Conservation (phyloP, 2,329 filamentous ascomycete genomes). For the Ceratocystis cubensis region DNA sequence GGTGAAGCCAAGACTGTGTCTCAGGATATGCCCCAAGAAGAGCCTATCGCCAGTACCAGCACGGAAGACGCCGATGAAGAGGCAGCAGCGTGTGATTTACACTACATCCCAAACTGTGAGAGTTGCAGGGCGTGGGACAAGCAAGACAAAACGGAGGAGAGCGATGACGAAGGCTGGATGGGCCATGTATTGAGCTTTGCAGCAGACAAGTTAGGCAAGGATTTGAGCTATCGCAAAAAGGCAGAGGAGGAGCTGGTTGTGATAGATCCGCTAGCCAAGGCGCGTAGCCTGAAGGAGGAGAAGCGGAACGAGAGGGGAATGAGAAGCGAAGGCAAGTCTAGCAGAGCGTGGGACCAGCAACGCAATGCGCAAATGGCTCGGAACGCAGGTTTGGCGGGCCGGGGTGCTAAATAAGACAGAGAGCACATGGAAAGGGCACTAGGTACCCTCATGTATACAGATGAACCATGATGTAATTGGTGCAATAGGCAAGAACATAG, state of each 20-base stretch:
- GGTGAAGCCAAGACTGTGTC: conserved; percentile 1
- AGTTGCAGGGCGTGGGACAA: conserved; percentile 80
- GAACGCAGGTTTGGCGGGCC: conserved; percentile 41
- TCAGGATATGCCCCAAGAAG: not conserved
- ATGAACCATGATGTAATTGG: too few species aligned
- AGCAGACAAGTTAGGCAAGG: conserved; percentile 82
- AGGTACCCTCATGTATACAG: not conserved
- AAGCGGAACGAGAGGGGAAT: conserved; percentile 47
- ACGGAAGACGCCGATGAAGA: conserved; percentile 47
- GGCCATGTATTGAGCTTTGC: conserved; percentile 72
- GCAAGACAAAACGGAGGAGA: conserved; percentile 37
- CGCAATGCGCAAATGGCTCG: conserved; percentile 45
- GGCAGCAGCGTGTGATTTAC: conserved; percentile 71
- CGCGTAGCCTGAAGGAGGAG: conserved; percentile 56
- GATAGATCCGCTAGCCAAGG: conserved; percentile 81
- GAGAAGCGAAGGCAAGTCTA: conserved; percentile 37
- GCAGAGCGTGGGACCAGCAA: conserved; percentile 46
- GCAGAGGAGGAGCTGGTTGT: conserved; percentile 85
- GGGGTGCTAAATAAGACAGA: conserved; percentile 39
- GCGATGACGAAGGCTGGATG: conserved; percentile 61
- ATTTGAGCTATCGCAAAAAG: conserved; percentile 78
- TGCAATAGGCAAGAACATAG: too few species aligned
- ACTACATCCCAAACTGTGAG: conserved; percentile 92
- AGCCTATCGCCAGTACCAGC: not conserved
- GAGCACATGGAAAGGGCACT: not conserved